Evolutionary conservation across 2,329 filamentous ascomycete species (phyloP), one percentile per base, ranked within the genome.

Genomic region (Phialophora verrucosa): DNA sequence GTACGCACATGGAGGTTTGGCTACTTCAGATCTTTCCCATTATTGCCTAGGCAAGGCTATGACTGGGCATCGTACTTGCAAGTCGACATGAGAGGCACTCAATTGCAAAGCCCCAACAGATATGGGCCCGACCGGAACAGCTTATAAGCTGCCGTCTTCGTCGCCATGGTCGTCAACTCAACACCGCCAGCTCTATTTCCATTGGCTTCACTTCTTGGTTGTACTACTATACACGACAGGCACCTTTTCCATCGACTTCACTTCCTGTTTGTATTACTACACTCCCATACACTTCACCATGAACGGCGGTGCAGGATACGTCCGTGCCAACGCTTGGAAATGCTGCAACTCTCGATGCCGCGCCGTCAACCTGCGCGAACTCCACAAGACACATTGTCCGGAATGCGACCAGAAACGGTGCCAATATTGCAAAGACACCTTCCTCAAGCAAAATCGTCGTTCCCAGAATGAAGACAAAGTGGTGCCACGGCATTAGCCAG

Each of bases 371-470:
- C 20, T 51, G 1, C 49, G 49, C 49, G 23, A 51, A 29, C 25
- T 25, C 23, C 14, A 51, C 49, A 51, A 51, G 25, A 51, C 49
- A 25, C 23, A 51, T 27, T 51, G 49, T 51, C 49, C 49, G 23
- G 49, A 51, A 51, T 51, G 49, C 49, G 23, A 51, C 10, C 49
- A 51, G 23, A 51, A 17, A 20, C 49, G 49, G 49, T 51, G 49
- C 20, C 10, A 10, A 12, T 7, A 17, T 51, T 51, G 49, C 49
- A 12, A 51, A 27, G 49, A 51, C 23, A 23, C 3, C 49, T 51
- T 25, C 20, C 49, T 51, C 49, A 51, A 51, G 23, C 49, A 51
- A 14, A 4, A 17, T 10, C 20, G 49, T 23, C 49, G 25, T 51
- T 27, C 49, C 23, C 20, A 29, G 25, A 23, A 51, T 17, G 23